A percentile compares a stretch with the other conserved stretches of the same genome.
phyloP scores from a whole-genome alignment of 352 stramenopile species.

The Phytophthora crassamura region DNA sequence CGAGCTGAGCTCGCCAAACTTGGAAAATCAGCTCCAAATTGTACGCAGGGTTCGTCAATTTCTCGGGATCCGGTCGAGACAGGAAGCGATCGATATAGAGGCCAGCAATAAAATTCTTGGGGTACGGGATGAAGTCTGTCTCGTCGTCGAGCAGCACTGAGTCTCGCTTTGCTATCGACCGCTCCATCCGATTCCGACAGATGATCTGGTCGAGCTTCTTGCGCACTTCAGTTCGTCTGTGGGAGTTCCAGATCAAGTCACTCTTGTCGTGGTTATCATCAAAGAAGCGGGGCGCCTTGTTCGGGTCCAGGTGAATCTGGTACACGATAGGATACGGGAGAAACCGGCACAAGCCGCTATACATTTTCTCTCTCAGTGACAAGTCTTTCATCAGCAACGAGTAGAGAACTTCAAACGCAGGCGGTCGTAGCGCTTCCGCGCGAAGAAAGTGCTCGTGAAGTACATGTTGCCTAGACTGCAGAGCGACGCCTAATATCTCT shows the following conservation, averaged over 20 bases:
- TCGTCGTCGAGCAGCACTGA: constrained; percentile 75
- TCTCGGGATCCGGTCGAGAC: constrained; percentile 68
- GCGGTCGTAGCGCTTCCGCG: constrained; percentile 74
- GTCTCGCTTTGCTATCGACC: constrained; percentile 78
- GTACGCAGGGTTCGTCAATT: constrained; percentile 78
- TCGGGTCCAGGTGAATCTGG: constrained; percentile 83
- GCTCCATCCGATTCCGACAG: constrained; percentile 75
- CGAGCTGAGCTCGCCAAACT: constrained; percentile 67
- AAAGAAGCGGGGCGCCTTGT: constrained; percentile 75
- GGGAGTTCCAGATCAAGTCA: constrained; percentile 86
- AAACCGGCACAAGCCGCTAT: constrained; percentile 72
- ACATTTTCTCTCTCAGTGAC: constrained; percentile 73
- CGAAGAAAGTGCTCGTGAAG: constrained; percentile 84
- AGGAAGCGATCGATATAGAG: constrained; percentile 83
- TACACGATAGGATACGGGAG: constrained; percentile 85
- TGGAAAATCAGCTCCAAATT: constrained; percentile 83
- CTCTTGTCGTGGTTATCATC: constrained; percentile 88
- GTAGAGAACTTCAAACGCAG: constrained; percentile 86
- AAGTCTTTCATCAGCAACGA: constrained; percentile 79
- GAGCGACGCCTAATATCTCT: constrained; percentile 77
- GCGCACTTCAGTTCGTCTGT: constrained; percentile 75
- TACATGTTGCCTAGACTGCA: constrained; percentile 82
- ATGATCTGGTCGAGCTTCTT: constrained; percentile 83
- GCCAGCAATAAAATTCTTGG: constrained; percentile 74
- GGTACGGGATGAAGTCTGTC: constrained; percentile 66